A percentile compares a stretch with the other conserved stretches of the same genome.
These are phyloP conservation scores for Alternaria metachromatica DNA, from an alignment of 2,329 filamentous ascomycete species.

Conservation along the genomic window DNA sequence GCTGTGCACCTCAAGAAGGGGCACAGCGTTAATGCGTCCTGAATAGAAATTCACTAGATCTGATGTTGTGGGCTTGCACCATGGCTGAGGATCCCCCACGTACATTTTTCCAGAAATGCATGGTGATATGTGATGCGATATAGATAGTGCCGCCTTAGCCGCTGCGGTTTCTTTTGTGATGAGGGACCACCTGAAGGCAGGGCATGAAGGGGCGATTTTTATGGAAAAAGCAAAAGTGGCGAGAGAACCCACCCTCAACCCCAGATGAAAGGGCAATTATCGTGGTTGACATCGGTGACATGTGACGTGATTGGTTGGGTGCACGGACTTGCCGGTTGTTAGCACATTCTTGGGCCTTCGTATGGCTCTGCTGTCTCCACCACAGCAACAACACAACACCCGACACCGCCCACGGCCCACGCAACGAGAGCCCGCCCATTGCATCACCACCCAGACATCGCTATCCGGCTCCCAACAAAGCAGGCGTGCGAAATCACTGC, in stretches of 20 bases:
- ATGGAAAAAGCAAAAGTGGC: background rate
- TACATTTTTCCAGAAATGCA: background rate
- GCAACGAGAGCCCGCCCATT: slow-evolving; percentile 2
- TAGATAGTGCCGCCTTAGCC: background rate
- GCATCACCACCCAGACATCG: background rate
- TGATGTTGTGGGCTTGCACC: slow-evolving; percentile 19
- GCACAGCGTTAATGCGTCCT: slow-evolving; percentile 22
- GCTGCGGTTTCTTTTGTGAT: background rate
- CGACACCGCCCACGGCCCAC: slow-evolving; percentile 15
- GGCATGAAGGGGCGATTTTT: background rate
- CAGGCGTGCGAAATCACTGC: slow-evolving; percentile 18
- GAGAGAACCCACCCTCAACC: background rate
- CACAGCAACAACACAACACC: slow-evolving; percentile 27
- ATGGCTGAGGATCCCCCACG: slow-evolving; percentile 34
- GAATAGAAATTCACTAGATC: slow-evolving; percentile 43
- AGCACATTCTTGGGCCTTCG: slow-evolving; percentile 14
- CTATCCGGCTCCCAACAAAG: slow-evolving; percentile 12
- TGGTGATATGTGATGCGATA: background rate
- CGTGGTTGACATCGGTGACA: background rate
- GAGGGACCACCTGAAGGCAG: background rate
- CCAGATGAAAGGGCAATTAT: background rate
- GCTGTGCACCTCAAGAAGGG: slow-evolving; percentile 18
- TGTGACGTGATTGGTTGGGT: slow-evolving; percentile 14
- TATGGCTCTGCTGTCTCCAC: slow-evolving; percentile 27
- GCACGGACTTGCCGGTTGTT: slow-evolving; percentile 7